A percentile compares a stretch with the other conserved stretches of the same genome.
Evolutionary conservation across 306 rosid genomes (phyloP).

Genomic region (Trifolium dubium): DNA sequence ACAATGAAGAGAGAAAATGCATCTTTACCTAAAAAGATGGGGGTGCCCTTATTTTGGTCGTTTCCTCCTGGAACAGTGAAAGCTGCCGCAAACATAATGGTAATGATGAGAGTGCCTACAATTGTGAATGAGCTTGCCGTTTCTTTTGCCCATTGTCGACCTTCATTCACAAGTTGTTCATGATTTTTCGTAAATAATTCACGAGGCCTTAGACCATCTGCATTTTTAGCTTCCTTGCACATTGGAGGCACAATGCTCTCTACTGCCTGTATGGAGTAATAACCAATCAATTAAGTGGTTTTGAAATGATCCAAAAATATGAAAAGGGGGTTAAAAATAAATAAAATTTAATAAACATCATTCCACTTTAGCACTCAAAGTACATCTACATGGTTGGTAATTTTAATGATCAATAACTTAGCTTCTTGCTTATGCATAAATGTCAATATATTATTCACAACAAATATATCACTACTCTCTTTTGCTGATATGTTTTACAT

Average conservation of each 20-base stretch:
- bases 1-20: not conserved
- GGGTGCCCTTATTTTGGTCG: not conserved
- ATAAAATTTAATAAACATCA: too few relatives aligned
- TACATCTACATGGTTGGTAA: too few relatives aligned
- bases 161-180: not conserved
- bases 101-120: slow-evolving; percentile 34
- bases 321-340: too few relatives aligned
- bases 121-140: not conserved
- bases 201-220: not conserved
- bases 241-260: not conserved
- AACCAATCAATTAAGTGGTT: not conserved
- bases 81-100: slow-evolving; percentile 24
- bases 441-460: too few relatives aligned
- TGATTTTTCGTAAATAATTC: slow-evolving; percentile 24
- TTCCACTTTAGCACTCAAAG: too few relatives aligned
- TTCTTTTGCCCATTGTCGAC: slow-evolving; percentile 36
- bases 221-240: not conserved
- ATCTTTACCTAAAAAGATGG: not conserved
- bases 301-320: too few relatives aligned
- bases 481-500: too few relatives aligned
- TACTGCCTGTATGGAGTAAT: slow-evolving; percentile 28
- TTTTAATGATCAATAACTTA: too few relatives aligned
- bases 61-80: slow-evolving; percentile 38
- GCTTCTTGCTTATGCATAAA: too few relatives aligned
- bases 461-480: too few relatives aligned